Evolutionary conservation across 345 rosid species (phyloP), one percentile per base, ranked within the genome.

Genomic region (Cardamine resedifolia): DNA sequence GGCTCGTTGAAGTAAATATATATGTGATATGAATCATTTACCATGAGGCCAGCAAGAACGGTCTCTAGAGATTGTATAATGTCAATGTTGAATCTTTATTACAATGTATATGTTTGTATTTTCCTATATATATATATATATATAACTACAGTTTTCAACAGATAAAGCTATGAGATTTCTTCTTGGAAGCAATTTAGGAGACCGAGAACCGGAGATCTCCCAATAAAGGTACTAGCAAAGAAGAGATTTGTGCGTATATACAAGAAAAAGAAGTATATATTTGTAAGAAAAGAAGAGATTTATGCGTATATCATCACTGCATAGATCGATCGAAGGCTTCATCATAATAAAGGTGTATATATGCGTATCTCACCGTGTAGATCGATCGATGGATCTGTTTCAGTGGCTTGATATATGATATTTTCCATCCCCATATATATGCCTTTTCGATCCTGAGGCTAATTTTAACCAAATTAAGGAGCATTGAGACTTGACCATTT

Each of bases 71-170:
- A 53, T 16, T 28, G 23, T 14, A 15, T 57, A 30, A 43, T 41
- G 41, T 61, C 62, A 9, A 51, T 67, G 33, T 44, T 27, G 33
- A 61, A 68, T 67, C 24, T 45, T 41, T 60, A 31, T 39, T 51
- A 43, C 63, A 75, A 28, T 69, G 74, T 62, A 75, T 41, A 75
- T 75, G 65, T 61, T 55, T 68, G 62, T 64, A 61, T 34, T 41
- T 30, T 61, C 64, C 50, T 53, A n/a, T n/a, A n/a, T n/a, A n/a
- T n/a, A n/a, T n/a, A n/a, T n/a, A n/a, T n/a, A n/a, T n/a, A 60
- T 39, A 68, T 68, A 67, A 28, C 7, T 58, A 60, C 27, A 75
- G 16, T 43, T 75, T 20, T 60, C 47, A 31, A 68, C 51, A 68
- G 10, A 73, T 12, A 38, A 58, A 23, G 23, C 8, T 56, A 49